Conservation (phyloP, 495 filamentous ascomycete species). For the Hamigera avellanea region DNA sequence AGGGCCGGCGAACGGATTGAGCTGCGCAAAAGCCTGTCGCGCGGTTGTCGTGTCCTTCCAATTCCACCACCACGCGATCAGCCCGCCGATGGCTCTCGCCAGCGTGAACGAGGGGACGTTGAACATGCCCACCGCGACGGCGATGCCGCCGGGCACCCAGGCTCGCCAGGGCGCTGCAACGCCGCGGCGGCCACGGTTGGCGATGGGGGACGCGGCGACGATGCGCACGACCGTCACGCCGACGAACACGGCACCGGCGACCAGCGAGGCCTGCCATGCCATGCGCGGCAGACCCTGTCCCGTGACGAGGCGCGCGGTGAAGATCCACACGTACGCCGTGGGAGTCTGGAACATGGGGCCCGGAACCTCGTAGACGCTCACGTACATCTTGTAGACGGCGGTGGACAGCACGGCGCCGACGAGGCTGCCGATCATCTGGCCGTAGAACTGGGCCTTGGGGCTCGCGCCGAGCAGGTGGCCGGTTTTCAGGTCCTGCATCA, state of each 20-base stretch:
- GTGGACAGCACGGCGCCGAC: conserved; percentile 84
- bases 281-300: conserved; percentile 77
- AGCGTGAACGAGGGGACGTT: conserved; percentile 94
- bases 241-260: conserved; percentile 59
- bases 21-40: not conserved
- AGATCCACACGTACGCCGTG: conserved; percentile 93
- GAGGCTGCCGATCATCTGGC: conserved; percentile 81
- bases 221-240: conserved; percentile 57
- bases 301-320: conserved; percentile 88
- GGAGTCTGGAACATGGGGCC: conserved; percentile 87
- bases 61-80: conserved; percentile 66
- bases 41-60: conserved; percentile 14
- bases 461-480: conserved; percentile 86
- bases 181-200: conserved; percentile 12
- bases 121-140: conserved; percentile 95
- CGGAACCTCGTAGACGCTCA: conserved; percentile 76
- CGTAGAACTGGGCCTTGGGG: conserved; percentile 92
- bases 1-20: not conserved
- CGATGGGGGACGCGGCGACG: conserved; percentile 29
- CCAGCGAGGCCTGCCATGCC: conserved; percentile 65
- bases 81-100: conserved; percentile 73
- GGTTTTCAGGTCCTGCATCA: conserved; percentile 98
- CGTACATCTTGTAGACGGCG: conserved; percentile 84
- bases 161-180: conserved; percentile 26
- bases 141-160: conserved; percentile 81